These are phyloP conservation scores for Suhomyces yuchorum DNA, from an alignment of 1,139 yeast genomes.

Conservation along the genomic window DNA sequence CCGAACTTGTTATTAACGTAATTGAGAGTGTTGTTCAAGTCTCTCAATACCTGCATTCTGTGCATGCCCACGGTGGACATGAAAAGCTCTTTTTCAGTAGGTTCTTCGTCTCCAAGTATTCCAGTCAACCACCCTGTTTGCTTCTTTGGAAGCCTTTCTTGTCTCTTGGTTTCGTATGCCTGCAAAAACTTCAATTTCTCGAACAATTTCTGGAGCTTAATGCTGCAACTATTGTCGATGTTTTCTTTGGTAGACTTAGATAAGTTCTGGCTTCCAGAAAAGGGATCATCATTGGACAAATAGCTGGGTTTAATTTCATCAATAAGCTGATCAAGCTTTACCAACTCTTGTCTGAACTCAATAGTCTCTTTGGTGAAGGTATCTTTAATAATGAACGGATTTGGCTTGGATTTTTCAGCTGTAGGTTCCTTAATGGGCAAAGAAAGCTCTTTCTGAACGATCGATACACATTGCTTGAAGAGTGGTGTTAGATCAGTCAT, in stretches of 20 bases:
- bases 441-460: constrained; percentile 38
- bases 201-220: constrained; percentile 51
- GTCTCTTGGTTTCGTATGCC: constrained; percentile 52
- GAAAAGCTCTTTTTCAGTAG: constrained; percentile 32
- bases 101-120: constrained; percentile 33
- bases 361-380: constrained; percentile 54
- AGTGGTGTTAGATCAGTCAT: constrained; percentile 59
- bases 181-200: constrained; percentile 54
- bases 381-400: constrained; percentile 37
- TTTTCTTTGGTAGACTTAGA: constrained; percentile 52
- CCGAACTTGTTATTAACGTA: constrained; percentile 38
- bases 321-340: constrained; percentile 42
- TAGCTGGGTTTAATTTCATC: constrained; percentile 46
- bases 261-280: constrained; percentile 22
- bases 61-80: constrained; percentile 30
- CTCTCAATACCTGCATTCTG: constrained; percentile 43
- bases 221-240: constrained; percentile 56
- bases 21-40: constrained; percentile 39
- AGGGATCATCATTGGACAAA: constrained; percentile 36
- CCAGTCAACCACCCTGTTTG: constrained; percentile 28
- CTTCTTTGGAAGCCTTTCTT: constrained; percentile 22
- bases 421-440: constrained; percentile 13
- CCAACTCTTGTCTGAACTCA: constrained; percentile 46
- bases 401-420: constrained; percentile 12
- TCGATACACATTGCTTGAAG: constrained; percentile 51